These are phyloP conservation scores for Aureobasidium melanogenum DNA, from an alignment of 2,329 filamentous ascomycete genomes.

Conservation along the genomic window DNA sequence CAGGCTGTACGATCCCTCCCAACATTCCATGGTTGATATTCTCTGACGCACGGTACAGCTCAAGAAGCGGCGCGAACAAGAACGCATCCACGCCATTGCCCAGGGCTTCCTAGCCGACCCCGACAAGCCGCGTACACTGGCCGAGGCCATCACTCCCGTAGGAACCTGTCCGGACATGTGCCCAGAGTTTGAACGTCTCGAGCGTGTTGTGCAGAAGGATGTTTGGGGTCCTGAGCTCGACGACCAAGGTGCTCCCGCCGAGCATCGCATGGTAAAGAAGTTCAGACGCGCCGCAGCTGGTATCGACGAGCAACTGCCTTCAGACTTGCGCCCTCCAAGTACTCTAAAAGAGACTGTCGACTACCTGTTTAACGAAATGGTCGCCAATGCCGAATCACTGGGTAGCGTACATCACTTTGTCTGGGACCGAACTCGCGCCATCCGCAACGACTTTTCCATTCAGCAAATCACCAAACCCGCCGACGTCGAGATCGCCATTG, in stretches of 20 bases:
- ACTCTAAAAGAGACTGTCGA: slow-evolving; percentile 36
- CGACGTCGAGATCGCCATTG: slow-evolving; percentile 49
- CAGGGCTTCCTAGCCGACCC: slow-evolving; percentile 50
- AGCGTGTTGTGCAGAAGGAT: slow-evolving; percentile 53
- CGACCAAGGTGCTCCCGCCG: slow-evolving; percentile 30
- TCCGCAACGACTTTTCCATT: slow-evolving; percentile 57
- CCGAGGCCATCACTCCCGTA: slow-evolving; percentile 52
- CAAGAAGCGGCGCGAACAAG: slow-evolving; percentile 41
- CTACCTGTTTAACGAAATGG: slow-evolving; percentile 38
- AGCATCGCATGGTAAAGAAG: slow-evolving; percentile 53
- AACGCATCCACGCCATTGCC: slow-evolving; percentile 43
- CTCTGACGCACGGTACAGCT: slow-evolving; percentile 23
- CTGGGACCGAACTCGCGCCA: slow-evolving; percentile 56
- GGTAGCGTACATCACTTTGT: slow-evolving; percentile 52
- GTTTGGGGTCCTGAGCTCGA: slow-evolving; percentile 48
- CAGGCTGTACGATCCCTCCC: slow-evolving; percentile 6
- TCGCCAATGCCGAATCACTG: slow-evolving; percentile 42
- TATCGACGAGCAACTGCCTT: slow-evolving; percentile 53
- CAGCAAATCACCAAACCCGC: slow-evolving; percentile 49
- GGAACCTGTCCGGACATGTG: slow-evolving; percentile 58
- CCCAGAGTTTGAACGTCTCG: slow-evolving; percentile 53
- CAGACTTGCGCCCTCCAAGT: slow-evolving; percentile 51
- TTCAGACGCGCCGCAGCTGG: slow-evolving; percentile 56
- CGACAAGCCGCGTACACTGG: slow-evolving; percentile 49
- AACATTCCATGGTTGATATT: not conserved